Percentiles rank a stretch among this genome's conserved stretches.
These are phyloP conservation scores for Diplodia scrobiculata DNA, from an alignment of 2,329 filamentous ascomycete species.

Conservation along the genomic window DNA sequence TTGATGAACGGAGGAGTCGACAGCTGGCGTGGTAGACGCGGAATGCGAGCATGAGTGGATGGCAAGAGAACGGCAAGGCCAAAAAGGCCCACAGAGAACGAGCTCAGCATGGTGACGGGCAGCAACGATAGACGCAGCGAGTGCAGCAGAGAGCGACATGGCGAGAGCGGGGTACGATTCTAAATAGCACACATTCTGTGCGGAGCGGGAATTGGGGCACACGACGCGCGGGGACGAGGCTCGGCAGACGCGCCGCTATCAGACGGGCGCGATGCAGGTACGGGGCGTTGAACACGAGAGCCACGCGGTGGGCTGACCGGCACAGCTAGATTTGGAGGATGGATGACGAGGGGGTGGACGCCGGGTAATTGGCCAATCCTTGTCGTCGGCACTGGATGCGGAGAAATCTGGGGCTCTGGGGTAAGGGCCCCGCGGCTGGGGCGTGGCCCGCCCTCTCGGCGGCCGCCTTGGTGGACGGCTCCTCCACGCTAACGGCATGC, in stretches of 20 bases:
- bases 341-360: background rate
- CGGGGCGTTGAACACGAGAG: conserved; percentile 3
- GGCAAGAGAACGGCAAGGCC: conserved; percentile 24
- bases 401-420: conserved; percentile 16
- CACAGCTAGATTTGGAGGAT: background rate
- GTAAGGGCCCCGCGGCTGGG: background rate
- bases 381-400: conserved; percentile 6
- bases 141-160: conserved; percentile 10
- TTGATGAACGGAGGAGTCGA: conserved; percentile 20
- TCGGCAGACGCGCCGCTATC: conserved; percentile 15
- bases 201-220: conserved; percentile 15
- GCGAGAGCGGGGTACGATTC: conserved; percentile 1
- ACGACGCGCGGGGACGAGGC: background rate
- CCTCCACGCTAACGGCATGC: conserved; percentile 16
- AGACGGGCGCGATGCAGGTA: conserved; percentile 14
- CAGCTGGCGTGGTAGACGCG: background rate
- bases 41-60: conserved; percentile 6
- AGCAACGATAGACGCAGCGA: conserved; percentile 10
- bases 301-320: conserved; percentile 18
- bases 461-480: background rate
- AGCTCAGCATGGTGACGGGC: conserved; percentile 6
- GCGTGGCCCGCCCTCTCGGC: conserved; percentile 3
- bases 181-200: conserved; percentile 8
- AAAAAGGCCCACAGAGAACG: conserved; percentile 17
- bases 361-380: conserved; percentile 14